phyloP scores from a whole-genome alignment of 176 grass and related monocot genomes.

The Themeda triandra region DNA sequence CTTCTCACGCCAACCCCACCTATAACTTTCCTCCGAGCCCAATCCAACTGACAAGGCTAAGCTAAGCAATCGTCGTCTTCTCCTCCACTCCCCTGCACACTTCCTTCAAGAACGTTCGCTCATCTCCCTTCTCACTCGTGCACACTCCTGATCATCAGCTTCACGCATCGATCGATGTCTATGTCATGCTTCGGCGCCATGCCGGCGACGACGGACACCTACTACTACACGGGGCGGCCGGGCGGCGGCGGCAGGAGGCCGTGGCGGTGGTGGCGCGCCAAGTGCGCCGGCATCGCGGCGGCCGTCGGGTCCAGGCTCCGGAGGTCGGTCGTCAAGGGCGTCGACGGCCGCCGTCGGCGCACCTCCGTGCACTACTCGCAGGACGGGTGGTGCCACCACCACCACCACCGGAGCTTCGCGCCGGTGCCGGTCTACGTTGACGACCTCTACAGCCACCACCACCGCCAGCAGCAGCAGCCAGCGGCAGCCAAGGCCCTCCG shows the following conservation, averaged over 20 bases:
- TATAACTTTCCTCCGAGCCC: not conserved
- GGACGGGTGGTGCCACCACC: not conserved
- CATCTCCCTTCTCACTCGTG: no score
- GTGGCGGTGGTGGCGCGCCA: slow-evolving; percentile 39
- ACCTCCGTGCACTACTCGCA: not conserved
- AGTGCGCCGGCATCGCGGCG: slow-evolving; percentile 27
- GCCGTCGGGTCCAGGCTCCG: slow-evolving; percentile 22
- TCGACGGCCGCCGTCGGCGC: not conserved
- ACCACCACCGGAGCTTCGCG: slow-evolving; percentile 18
- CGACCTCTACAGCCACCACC: slow-evolving; percentile 51
- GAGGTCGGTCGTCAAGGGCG: not conserved
- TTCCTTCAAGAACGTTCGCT: not conserved
- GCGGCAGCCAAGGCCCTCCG: not conserved
- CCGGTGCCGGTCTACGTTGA: slow-evolving; percentile 61
- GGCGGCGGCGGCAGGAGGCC: not conserved
- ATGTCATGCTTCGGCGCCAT: slow-evolving; percentile 36
- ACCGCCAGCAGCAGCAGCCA: not conserved
- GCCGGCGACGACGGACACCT: not conserved
- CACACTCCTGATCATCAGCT: no score
- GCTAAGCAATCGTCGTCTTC: not conserved
- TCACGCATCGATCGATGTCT: no score
- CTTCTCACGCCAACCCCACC: not conserved
- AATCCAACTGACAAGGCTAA: not conserved
- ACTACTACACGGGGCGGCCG: not conserved
- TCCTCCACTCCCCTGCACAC: not conserved